Conservation (phyloP, 148 eudicot genomes). For the Agrostemma githago region DNA sequence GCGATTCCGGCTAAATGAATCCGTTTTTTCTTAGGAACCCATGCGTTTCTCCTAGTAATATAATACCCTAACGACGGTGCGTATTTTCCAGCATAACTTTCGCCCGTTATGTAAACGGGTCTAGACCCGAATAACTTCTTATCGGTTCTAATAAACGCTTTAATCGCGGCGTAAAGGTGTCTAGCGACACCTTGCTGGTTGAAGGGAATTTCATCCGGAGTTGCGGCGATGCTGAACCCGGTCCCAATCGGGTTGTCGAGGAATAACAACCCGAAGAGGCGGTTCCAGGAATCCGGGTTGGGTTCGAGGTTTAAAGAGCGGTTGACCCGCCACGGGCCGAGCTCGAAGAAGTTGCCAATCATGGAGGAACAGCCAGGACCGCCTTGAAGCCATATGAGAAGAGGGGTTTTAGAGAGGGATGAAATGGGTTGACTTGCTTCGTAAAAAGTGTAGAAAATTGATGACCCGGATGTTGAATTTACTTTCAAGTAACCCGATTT, state of each 20-base stretch:
- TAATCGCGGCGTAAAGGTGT: constrained; percentile 63
- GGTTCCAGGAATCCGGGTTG: constrained; percentile 60
- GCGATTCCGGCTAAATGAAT: constrained; percentile 72
- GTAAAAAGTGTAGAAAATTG: constrained; percentile 73
- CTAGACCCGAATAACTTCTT: constrained; percentile 35
- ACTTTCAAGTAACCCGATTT: constrained; percentile 69
- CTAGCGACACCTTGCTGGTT: constrained; percentile 53
- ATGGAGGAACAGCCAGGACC: constrained; percentile 95
- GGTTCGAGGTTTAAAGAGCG: constrained; percentile 33
- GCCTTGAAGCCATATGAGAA: constrained; percentile 87
- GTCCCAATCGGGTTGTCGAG: constrained; percentile 80
- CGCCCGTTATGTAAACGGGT: constrained; percentile 76
- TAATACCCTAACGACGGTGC: constrained; percentile 69
- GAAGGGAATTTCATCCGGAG: constrained; percentile 56
- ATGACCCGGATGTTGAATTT: constrained; percentile 49
- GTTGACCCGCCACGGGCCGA: constrained; percentile 67
- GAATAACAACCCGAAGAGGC: constrained; percentile 57
- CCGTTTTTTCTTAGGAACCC: constrained; percentile 22
- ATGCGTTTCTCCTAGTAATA: constrained; percentile 41
- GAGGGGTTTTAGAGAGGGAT: constrained; percentile 46
- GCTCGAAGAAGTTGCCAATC: constrained; percentile 66
- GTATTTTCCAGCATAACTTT: constrained; percentile 91
- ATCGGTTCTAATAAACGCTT: constrained; percentile 36
- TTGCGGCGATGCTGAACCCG: constrained; percentile 73
- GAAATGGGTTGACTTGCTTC: constrained; percentile 54